Base-by-base conservation (phyloP, 805 yeast genomes). In the Vanderwaltozyma yarrowii region DNA sequence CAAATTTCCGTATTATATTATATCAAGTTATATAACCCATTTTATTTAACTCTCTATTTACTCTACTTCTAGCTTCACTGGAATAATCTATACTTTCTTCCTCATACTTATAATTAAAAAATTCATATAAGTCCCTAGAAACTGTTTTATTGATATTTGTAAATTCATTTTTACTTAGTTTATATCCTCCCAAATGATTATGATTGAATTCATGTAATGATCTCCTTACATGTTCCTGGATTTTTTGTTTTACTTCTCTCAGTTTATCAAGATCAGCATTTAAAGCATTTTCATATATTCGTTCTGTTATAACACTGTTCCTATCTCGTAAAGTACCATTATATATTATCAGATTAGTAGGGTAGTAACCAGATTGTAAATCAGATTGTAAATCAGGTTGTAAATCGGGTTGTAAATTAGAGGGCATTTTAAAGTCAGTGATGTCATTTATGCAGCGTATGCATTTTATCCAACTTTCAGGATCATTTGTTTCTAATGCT, bases 141-240 rank as follows among this genome's bases (percentile, higher is more conserved):
- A 81, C 76, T 3, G 60, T 60, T 59, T 73, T 74, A 58, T 83
- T 83, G 38, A 82, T 67, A 13, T 54, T 56, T 3, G 85, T 79
- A 52, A 78, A 84, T 36, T 64, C 63, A 3, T 61, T 61, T 21
- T 60, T 61, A 23, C 46, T 55, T 4, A 66, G 46, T 19, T 10
- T 38, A 2, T 40, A 40, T 0, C 62, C 62, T 17, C 14, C 21
- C 5, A 13, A 14, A 7, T 17, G 33, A 4, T 60, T 56, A 14
- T 61, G 56, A 49, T 74, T 76, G 20, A 69, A 54, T 2, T 74
- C 72, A 35, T 75, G 62, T 34, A 83, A 51, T 15, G 62, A 65
- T 15, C 67, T 62, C 30, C 85, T 60, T 10, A 83, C 77, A 24
- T 74, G 58, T 16, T 61, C 64, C 51, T 82, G 92, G 13, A 83